Evolutionary conservation across 1,139 yeast species (phyloP), one percentile per base, ranked within the genome.

Genomic region (Saccharomyces hybrid): DNA sequence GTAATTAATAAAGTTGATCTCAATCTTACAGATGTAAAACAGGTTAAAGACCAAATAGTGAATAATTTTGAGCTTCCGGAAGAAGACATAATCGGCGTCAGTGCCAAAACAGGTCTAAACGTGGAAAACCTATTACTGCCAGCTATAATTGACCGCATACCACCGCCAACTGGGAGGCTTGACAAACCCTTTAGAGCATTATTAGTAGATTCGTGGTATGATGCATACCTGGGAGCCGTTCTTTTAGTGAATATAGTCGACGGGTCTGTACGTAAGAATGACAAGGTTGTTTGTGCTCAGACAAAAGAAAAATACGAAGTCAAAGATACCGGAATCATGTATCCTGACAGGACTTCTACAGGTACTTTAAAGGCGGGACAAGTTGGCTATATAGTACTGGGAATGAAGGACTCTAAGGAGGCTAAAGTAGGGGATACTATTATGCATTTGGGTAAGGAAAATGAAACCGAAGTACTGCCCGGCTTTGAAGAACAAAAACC

Each of bases 401-500:
- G 98, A 0, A 90, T 93, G 93, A 90, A 86, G 65, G 83, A 85
- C 60, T 85, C 96, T 1, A 73, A 81, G 9, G 97, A 90, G 61
- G 97, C 97, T 0, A 79, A 85, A 66, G 85, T 91, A 56, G 99
- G 99, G 44, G 99, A 93, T 68, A 93, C 99, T 0, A 80, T 89
- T 60, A 82, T 83, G 78, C 84, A 81, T 56, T 75, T 77, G n/a
- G 88, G 88, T 2, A 77, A 80, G 29, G 80, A 77, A 53, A 51
- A 57, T 21, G 79, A 78, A 49, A 82, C 88, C 1, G 87, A 83
- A 56, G 85, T 97, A 1, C 75, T 93, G 29, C 97, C 96, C 0
- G 98, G 98, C 0, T 93, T 93, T 70, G 97, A 91, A 70, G 97
- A 89, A 63, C 91, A 95, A 1, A 91, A 93, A 69, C 97, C 99